A percentile compares a stretch with the other conserved stretches of the same genome.
Evolutionary conservation across 1,284 basidiomycete genomes (phyloP).

Genomic region (Cystobasidium sp.): DNA sequence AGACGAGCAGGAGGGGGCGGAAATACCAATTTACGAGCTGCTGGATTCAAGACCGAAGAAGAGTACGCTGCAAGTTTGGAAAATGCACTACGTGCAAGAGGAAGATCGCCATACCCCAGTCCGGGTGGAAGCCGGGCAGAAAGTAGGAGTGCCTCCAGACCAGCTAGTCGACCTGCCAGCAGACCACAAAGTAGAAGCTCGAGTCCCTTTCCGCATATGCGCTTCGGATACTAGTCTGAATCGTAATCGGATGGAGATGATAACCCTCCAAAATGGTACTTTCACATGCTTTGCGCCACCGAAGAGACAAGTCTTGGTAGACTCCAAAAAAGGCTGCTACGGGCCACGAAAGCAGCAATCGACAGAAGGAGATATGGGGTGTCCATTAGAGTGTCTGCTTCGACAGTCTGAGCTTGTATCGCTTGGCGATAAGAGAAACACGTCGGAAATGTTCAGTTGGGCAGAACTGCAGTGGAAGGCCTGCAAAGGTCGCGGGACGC

Average conservation of each 20-base stretch:
- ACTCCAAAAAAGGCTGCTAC: too few species aligned
- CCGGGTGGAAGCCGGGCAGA: slow-evolving; percentile 19
- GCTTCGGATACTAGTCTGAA: slow-evolving; percentile 1
- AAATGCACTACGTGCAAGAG: slow-evolving; percentile 30
- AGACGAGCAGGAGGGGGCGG: slow-evolving; percentile 15
- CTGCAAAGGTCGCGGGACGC: too few species aligned
- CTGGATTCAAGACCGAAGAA: slow-evolving; percentile 38
- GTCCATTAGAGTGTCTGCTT: too few species aligned
- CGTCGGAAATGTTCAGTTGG: too few species aligned
- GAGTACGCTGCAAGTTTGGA: slow-evolving; percentile 38
- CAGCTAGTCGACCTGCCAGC: slow-evolving; percentile 29
- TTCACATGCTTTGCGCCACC: too few species aligned
- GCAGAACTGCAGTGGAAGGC: too few species aligned
- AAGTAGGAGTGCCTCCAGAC: slow-evolving; percentile 16
- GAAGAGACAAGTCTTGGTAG: too few species aligned
- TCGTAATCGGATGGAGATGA: background rate
- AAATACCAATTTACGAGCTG: slow-evolving; percentile 13
- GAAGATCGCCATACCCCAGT: slow-evolving; percentile 31
- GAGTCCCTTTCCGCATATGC: slow-evolving; percentile 35
- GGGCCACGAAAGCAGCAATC: too few species aligned
- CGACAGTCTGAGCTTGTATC: too few species aligned
- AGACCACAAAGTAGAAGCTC: slow-evolving; percentile 6
- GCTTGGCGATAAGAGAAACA: too few species aligned
- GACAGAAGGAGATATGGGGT: too few species aligned
- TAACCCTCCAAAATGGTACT: too few species aligned